phyloP scores from a whole-genome alignment of 2,329 filamentous ascomycete species.

The Diplocarpon mali region DNA sequence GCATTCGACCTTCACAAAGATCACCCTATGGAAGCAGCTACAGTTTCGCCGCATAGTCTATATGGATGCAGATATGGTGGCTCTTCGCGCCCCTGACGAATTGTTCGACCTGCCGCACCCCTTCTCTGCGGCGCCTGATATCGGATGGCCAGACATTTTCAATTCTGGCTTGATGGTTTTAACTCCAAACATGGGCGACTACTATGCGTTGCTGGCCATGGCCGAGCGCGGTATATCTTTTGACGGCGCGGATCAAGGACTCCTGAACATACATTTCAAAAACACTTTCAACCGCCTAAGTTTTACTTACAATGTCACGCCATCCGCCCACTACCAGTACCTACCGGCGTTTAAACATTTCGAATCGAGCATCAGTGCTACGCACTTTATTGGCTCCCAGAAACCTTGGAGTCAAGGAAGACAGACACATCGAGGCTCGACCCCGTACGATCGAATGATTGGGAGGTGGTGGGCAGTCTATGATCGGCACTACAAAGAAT shows the following conservation, averaged over 20 bases:
- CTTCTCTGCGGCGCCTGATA: slow-evolving; percentile 74
- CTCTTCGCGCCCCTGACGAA: slow-evolving; percentile 82
- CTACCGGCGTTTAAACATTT: slow-evolving; percentile 90
- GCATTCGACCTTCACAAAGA: slow-evolving; percentile 91
- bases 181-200: slow-evolving; percentile 76
- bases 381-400: slow-evolving; percentile 85
- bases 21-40: slow-evolving; percentile 82
- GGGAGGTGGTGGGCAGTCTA: slow-evolving; percentile 92
- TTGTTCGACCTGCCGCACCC: slow-evolving; percentile 57
- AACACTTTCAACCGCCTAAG: slow-evolving; percentile 75
- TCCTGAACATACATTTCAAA: slow-evolving; percentile 90
- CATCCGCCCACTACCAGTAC: slow-evolving; percentile 95
- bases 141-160: slow-evolving; percentile 97
- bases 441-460: slow-evolving; percentile 72
- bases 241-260: slow-evolving; percentile 90
- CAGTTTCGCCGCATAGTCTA: slow-evolving; percentile 92
- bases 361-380: slow-evolving; percentile 76
- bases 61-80: slow-evolving; percentile 88
- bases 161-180: slow-evolving; percentile 97
- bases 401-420: slow-evolving; percentile 78
- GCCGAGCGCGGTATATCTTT: slow-evolving; percentile 84
- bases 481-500: slow-evolving; percentile 65
- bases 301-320: slow-evolving; percentile 96
- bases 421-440: slow-evolving; percentile 39
- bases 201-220: slow-evolving; percentile 73